Base-by-base conservation (phyloP, 2,329 filamentous ascomycete species). In the Didymella exigua region DNA sequence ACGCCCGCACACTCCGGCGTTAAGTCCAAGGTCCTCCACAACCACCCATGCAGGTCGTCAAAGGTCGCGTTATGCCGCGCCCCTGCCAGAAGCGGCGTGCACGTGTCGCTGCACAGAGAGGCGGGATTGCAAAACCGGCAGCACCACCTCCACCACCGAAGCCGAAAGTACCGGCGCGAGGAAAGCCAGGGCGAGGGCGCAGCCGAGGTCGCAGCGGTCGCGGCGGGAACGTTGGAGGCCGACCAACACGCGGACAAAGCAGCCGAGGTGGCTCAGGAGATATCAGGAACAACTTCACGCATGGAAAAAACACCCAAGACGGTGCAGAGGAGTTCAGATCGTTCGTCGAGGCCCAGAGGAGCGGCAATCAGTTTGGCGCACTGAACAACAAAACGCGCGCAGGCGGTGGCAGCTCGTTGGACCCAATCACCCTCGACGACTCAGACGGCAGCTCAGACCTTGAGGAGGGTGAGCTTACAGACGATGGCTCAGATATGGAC, bases 41-140 rank as follows among this genome's bases (percentile, higher is more conserved):
- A 10, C 24, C 18, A 55, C 46, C 13, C 34, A 56, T 56, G 54
- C 54, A 56, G 48, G 54, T 56, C 42, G 48, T 56, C 14, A 56
- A 56, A 52, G 54, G 50, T 34, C 56, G 45, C 40, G 50, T 52
- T 31, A 68, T 68, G 65, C 60, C 63, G 53, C 65, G 65, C 57
- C 65, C 63, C 24, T 67, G 63, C 50, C 65, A 68, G 42, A 60
- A 61, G 56, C 59, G 65, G 56, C 65, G 65, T 50, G 61, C 63
- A 23, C 66, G 59, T 48, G 61, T 62, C 33, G 62, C 57, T 37
- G 61, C 62, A 6, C 58, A 68, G n/a, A 58, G 40, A 30, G 44
- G 45, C 21, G 44, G 41, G 9, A 49, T 31, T 10, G 21, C 37
- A 29, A 56, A 56, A 19, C 48, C 48, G 14, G 43, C 42, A 2